Conservation (phyloP, 2,329 filamentous ascomycete genomes). For the Aspergillus amoenus region DNA sequence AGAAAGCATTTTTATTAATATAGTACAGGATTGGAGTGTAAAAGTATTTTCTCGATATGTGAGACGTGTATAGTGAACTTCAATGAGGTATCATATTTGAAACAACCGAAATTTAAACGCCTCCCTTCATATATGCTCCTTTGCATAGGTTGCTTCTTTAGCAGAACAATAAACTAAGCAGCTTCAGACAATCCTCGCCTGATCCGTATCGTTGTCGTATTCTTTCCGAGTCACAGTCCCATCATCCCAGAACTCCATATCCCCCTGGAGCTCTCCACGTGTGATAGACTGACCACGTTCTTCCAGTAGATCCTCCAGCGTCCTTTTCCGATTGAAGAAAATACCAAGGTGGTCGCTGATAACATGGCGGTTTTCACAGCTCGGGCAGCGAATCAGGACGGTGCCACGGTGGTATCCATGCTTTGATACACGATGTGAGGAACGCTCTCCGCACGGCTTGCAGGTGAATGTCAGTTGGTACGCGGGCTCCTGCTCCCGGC, state of each 20-base stretch:
- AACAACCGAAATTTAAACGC: slow-evolving; percentile 10
- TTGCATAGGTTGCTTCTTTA: not conserved
- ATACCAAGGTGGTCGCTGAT: slow-evolving; percentile 85
- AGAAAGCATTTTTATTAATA: slow-evolving; percentile 6
- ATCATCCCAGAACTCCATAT: slow-evolving; percentile 90
- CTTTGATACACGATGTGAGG: slow-evolving; percentile 83
- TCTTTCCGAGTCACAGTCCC: slow-evolving; percentile 46
- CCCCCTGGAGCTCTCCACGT: slow-evolving; percentile 76
- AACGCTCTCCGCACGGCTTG: slow-evolving; percentile 75
- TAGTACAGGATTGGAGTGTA: slow-evolving; percentile 18
- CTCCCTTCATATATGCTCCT: not conserved
- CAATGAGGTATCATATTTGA: slow-evolving; percentile 13
- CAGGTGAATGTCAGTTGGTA: slow-evolving; percentile 94
- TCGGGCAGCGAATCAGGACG: slow-evolving; percentile 82
- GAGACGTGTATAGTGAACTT: slow-evolving; percentile 20
- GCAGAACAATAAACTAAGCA: not conserved
- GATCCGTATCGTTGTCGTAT: slow-evolving; percentile 4
- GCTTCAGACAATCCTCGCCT: not conserved
- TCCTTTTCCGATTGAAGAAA: slow-evolving; percentile 44
- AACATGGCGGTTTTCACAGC: slow-evolving; percentile 82
- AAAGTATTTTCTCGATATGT: slow-evolving; percentile 14
- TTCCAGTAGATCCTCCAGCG: slow-evolving; percentile 44
- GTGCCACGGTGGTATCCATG: slow-evolving; percentile 93
- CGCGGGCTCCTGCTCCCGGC: slow-evolving; percentile 57
- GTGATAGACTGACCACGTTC: slow-evolving; percentile 67